Evolutionary conservation across 306 rosid genomes (phyloP).

Genomic region (Mimosa pudica): DNA sequence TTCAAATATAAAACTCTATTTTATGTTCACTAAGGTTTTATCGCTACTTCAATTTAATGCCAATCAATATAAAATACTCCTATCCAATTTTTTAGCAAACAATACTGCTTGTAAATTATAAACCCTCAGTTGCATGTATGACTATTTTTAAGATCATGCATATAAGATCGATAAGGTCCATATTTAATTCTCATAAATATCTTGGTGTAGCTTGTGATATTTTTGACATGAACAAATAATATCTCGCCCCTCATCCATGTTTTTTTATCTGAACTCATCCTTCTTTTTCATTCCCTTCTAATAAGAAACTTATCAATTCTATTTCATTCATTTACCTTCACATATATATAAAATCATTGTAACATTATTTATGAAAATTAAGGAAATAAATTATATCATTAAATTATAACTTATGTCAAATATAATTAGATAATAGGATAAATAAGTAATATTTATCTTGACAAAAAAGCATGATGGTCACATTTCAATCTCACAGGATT

Average conservation of each 20-base stretch:
- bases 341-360: no score
- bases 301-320: not conserved
- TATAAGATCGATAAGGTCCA: not conserved
- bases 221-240: not conserved
- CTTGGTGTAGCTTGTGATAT: not conserved
- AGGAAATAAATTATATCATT: no score
- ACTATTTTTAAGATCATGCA: not conserved
- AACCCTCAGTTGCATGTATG: not conserved
- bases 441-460: no score
- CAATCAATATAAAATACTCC: not conserved
- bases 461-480: not conserved
- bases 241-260: not conserved
- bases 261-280: not conserved
- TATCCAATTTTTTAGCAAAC: not conserved
- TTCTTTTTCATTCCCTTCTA: not conserved
- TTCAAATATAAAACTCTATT: no score
- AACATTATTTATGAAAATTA: no score
- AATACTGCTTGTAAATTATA: no score
- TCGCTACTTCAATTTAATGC: not conserved
- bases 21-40: no score
- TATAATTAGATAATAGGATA: no score
- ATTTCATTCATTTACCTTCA: not conserved
- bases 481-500: not conserved
- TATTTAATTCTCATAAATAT: not conserved
- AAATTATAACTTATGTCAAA: no score